Evolutionary conservation across 768 basidiomycete species (phyloP), one percentile per base, ranked within the genome.

Genomic region (Mrakia hoshinonis): DNA sequence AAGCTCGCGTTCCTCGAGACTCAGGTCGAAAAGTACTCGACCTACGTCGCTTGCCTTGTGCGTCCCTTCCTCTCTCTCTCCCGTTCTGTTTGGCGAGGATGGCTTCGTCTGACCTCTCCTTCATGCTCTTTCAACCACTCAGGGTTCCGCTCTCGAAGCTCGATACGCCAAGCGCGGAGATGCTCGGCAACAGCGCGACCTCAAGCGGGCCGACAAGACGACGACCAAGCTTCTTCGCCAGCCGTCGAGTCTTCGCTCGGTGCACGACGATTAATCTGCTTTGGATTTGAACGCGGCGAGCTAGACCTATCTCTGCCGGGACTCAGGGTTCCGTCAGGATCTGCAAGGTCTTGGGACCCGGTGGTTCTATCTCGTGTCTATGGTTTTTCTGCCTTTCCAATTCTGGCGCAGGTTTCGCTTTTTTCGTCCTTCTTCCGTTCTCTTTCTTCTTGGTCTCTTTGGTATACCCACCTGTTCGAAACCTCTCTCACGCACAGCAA

Each of bases 21-120:
- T 11, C 95, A 99, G 81, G 90, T 92, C 51, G 90, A 92, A 77
- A 98, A 98, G 79, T 98, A 97, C 79, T 87, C 91, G 67, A 89
- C 90, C 20, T 99, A 99, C 79, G 88, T 95, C 68, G 92, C 95
- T 74, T 90, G 92, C 7, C 83, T 99, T 1, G 38, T 68, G 24
- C 26, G 39, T 24, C 20, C 22, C 49, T 13, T 66, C 24, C 9
- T 9, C 12, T 6, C 65, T 18, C 54, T 29, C 13, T 29, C n/a
- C 24, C 36, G n/a, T 36, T 12, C 48, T n/a, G 15, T 31, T 5
- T 10, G 36, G 20, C 15, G 3, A 5, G 20, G 22, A 22, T n/a
- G 12, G 5, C 51, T n/a, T n/a, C 26, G 4, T 18, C 9, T 49
- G 46, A 13, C 65, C 31, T 2, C 24, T 43, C n/a, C 34, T 39